Evolutionary conservation across 106 monocot species (phyloP), one percentile per base, ranked within the genome.

Genomic region (Agapanthus africanus): DNA sequence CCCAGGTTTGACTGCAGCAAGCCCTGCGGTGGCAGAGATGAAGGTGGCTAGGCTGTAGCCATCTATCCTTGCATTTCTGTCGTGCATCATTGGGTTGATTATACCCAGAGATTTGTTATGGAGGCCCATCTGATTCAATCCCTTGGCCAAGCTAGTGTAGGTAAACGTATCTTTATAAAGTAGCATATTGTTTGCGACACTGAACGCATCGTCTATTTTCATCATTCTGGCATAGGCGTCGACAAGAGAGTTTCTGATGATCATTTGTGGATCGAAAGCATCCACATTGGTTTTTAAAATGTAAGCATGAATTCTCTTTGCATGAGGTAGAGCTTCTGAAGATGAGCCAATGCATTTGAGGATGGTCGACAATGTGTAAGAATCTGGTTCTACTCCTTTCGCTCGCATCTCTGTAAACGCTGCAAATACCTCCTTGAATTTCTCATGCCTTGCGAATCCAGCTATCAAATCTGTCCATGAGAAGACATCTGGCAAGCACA

Each of bases 401-500:
- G 40, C 42, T 30, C 57, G 76, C 95, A 95, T 95, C 71, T 78
- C 77, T 18, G 42, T 15, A 13, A 95, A 78, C 27, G 77, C 82
- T 6, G 19, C 50, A 40, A 76, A 68, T 10, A 80, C 86, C 5
- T 86, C 75, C 15, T 32, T 16, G 35, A 72, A 54, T 22, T 37
- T 61, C 63, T 74, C 81, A 61, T 84, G 73, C 1, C 60, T 36
- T 35, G 56, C 37, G 11, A 88, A 69, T 9, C 79, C 74, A 13
- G 70, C 69, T 18, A 95, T 86, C 1, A 88, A 54, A 41, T 77
- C 65, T 2, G 95, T 95, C 88, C 91, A 95, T 21, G 95, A 88
- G 34, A 91, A 63, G 16, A 90, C 79, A 76, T 95, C 88, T 10
- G 88, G 88, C 30, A 25, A 71, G 27, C 9, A 26, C 37, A 91